These are phyloP conservation scores for Lyophyllum atratum DNA, from an alignment of 768 basidiomycete species.

Conservation along the genomic window DNA sequence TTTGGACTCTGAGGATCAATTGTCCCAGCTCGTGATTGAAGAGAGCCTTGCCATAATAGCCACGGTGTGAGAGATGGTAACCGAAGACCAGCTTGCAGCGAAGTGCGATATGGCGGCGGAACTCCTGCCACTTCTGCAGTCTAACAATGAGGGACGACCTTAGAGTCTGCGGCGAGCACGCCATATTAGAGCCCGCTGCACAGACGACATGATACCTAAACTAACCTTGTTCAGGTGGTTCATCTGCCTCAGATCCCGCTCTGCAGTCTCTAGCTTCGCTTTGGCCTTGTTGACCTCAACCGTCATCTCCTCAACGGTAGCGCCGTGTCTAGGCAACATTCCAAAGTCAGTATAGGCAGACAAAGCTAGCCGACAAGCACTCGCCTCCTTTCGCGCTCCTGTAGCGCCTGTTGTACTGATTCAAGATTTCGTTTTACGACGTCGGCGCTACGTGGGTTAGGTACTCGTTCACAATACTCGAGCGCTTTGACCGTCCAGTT, in stretches of 20 bases:
- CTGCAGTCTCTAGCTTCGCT: conserved; percentile 57
- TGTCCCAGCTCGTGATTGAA: conserved; percentile 78
- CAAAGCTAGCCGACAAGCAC: conserved; percentile 11
- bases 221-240: conserved; percentile 63
- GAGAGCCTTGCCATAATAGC: conserved; percentile 85
- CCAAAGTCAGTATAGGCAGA: background rate
- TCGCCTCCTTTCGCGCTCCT: conserved; percentile 66
- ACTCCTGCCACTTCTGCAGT: conserved; percentile 78
- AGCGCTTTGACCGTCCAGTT: conserved; percentile 67
- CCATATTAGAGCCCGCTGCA: background rate
- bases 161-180: conserved; percentile 50
- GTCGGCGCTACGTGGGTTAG: conserved; percentile 57
- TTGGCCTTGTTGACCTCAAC: conserved; percentile 68
- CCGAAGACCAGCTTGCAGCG: conserved; percentile 84
- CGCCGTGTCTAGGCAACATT: conserved; percentile 58
- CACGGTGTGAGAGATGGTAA: conserved; percentile 80
- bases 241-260: conserved; percentile 66
- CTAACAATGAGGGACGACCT: conserved; percentile 66
- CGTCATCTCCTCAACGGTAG: conserved; percentile 76
- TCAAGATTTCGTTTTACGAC: conserved; percentile 63
- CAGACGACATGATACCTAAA: conserved; percentile 8
- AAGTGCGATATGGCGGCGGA: conserved; percentile 86
- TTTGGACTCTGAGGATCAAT: conserved; percentile 76
- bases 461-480: conserved; percentile 58
- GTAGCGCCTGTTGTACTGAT: conserved; percentile 62